phyloP scores from a whole-genome alignment of 371 early-diverging fungal species.

The Batkoa obscura region DNA sequence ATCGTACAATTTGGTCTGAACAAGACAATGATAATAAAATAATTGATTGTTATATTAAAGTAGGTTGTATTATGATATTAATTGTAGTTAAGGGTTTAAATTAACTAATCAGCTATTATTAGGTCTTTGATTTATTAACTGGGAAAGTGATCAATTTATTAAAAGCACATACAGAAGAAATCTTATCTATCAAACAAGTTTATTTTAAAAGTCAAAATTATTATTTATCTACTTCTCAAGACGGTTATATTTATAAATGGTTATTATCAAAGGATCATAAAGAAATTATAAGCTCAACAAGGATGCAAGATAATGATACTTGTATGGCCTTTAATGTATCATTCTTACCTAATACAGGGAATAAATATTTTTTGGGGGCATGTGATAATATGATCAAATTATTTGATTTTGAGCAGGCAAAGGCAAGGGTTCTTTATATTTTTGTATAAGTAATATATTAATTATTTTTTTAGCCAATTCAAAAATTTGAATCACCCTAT shows the following conservation, averaged over 20 bases:
- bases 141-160: slow-evolving; percentile 46
- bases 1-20: slow-evolving; percentile 64
- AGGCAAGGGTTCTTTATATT: slow-evolving; percentile 18
- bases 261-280: slow-evolving; percentile 44
- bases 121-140: slow-evolving; percentile 53
- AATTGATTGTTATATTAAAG: slow-evolving; percentile 69
- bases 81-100: too few relatives aligned
- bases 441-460: neutral
- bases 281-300: slow-evolving; percentile 15
- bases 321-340: slow-evolving; percentile 89
- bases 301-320: slow-evolving; percentile 60
- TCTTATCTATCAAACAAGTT: slow-evolving; percentile 56
- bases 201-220: slow-evolving; percentile 61
- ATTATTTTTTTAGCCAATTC: slow-evolving; percentile 30
- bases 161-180: slow-evolving; percentile 71
- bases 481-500: slow-evolving; percentile 59
- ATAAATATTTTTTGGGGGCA: slow-evolving; percentile 74
- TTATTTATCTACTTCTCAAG: slow-evolving; percentile 71
- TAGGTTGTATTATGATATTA: too few relatives aligned
- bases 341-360: slow-evolving; percentile 80
- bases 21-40: slow-evolving; percentile 83
- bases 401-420: slow-evolving; percentile 71
- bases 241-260: slow-evolving; percentile 81
- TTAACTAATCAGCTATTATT: neutral
- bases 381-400: slow-evolving; percentile 66